Evolutionary conservation across 129 eudicot species (phyloP).

Genomic region (Flaveria brownii): DNA sequence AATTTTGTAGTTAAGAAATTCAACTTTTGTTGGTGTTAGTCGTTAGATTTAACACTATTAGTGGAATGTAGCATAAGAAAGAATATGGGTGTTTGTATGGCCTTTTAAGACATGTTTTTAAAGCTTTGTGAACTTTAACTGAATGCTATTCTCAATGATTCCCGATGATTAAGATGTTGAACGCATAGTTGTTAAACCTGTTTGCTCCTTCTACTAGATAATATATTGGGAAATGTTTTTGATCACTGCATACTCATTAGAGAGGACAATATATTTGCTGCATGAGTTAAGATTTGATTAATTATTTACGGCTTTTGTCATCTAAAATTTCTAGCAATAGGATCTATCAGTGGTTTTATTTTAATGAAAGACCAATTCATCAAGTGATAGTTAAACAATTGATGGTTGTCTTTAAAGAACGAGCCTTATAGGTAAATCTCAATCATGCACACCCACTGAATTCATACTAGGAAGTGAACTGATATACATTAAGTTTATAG

Average conservation of each 20-base stretch:
- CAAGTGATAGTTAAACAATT: neutral
- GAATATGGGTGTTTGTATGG: neutral
- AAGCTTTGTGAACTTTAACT: neutral
- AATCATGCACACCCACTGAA: neutral
- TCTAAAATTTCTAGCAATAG: neutral
- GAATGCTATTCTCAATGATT: too few species aligned
- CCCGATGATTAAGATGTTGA: neutral
- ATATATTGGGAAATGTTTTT: conserved; percentile 22
- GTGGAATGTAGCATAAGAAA: neutral
- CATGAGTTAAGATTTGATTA: too few species aligned
- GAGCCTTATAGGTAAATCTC: neutral
- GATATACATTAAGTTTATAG: neutral
- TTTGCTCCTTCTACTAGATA: neutral
- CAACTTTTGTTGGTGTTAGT: neutral
- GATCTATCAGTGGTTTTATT: neutral
- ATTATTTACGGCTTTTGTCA: neutral
- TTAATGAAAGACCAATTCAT: neutral
- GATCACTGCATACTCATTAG: neutral
- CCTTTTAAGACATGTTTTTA: neutral
- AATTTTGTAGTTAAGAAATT: neutral
- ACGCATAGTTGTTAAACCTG: neutral
- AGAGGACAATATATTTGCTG: neutral
- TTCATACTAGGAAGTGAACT: neutral
- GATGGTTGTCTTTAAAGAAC: neutral
- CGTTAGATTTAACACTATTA: too few species aligned